Base-by-base conservation (phyloP, 306 rosid genomes). In the Morella rubra region DNA sequence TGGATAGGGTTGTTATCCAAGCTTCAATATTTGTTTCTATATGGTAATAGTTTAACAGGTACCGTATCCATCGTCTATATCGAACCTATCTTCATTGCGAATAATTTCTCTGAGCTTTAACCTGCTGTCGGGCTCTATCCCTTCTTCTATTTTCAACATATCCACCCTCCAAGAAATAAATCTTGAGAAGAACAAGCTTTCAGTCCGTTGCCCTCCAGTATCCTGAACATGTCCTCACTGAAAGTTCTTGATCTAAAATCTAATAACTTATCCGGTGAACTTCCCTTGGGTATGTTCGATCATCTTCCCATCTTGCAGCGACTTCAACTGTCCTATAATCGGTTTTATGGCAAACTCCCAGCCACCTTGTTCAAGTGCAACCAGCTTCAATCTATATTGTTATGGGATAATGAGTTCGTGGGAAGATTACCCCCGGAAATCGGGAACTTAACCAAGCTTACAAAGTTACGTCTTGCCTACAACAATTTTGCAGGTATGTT, bases 161-260 rank as follows among this genome's bases (percentile, higher is more conserved):
- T 53, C 15, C 19, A 53, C 4, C 9, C 18, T 53, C 20, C 58
- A 53, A 18, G 22, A 1, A 16, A 53, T 53, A 15, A 7, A 53
- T 53, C 22, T 53, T 6, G 9, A 7, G 18, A 22, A 5, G 0
- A 53, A 53, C 7, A 53, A 5, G 58, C 46, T 81, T 41, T n/a
- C 55, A 14, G 77, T 5, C 22, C 27, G 44, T 69, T 76, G 72
- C 84, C 81, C 8, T 27, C 3, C 1, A 0, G 4, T 27, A 3
- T 81, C 7, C 76, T 64, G 62, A 81, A 76, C 55, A 49, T 71
- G 73, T 72, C 81, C 7, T 72, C 78, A 45, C 7, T 76, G 68
- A 44, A 10, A 4, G 16, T 0, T 7, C 27, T 81, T 5, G 40
- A 37, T 49, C 54, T 47, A 0, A 0, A 6, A 12, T 1, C 8